Evolutionary conservation across 768 basidiomycete genomes (phyloP).

Genomic region (Leccinum barrowsii): DNA sequence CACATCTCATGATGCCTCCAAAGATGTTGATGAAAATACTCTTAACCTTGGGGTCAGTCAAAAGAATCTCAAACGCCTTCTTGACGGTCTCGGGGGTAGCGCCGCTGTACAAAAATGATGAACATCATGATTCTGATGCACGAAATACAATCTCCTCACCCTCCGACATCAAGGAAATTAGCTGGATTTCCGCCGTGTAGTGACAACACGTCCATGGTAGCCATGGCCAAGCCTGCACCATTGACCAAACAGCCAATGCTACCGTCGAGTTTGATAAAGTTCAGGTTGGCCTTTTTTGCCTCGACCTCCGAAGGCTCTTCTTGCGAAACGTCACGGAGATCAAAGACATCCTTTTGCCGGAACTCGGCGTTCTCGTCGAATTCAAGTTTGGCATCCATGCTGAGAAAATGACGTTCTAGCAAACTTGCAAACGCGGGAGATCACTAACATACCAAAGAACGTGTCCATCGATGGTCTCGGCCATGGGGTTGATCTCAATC

Average conservation of each 20-base stretch:
- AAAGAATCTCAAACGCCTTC: conserved; percentile 96
- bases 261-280: conserved; percentile 99
- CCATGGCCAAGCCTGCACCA: conserved; percentile 98
- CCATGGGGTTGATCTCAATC: conserved; percentile 99
- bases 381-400: conserved; percentile 99
- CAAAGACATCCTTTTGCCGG: conserved; percentile 88
- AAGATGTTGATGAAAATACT: conserved; percentile 99
- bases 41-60: conserved; percentile 89
- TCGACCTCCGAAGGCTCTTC: conserved; percentile 98
- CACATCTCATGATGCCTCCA: conserved; percentile 98
- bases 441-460: conserved; percentile 82
- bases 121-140: not conserved
- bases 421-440: not conserved
- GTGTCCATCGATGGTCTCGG: conserved; percentile 83
- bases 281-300: conserved; percentile 92
- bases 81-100: conserved; percentile 99
- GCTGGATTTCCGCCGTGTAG: conserved; percentile 96
- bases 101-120: conserved; percentile 50
- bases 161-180: conserved; percentile 98
- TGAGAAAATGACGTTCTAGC: conserved; percentile 28
- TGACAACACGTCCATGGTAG: conserved; percentile 99
- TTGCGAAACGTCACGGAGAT: conserved; percentile 86
- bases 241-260: conserved; percentile 97
- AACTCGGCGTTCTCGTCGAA: conserved; percentile 99
- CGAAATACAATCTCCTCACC: conserved; percentile 41